Evolutionary conservation across 106 monocot species (phyloP).

Genomic region (Dendrobium chrysotoxum): DNA sequence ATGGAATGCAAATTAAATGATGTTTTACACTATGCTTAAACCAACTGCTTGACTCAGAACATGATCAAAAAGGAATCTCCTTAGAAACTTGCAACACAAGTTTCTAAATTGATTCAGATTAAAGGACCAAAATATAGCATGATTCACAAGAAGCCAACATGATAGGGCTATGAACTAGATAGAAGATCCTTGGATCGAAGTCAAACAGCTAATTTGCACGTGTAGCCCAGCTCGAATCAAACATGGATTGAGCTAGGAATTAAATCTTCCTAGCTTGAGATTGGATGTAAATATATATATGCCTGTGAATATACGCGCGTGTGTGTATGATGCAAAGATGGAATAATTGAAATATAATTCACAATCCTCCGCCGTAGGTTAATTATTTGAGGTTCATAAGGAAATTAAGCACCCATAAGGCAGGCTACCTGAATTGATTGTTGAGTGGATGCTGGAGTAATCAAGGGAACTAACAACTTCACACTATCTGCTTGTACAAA

Average conservation of each 20-base stretch:
- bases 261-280: no score
- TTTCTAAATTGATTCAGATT: no score
- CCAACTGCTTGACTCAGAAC: neutral
- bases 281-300: neutral
- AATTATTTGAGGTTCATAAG: neutral
- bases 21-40: neutral
- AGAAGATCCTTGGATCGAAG: no score
- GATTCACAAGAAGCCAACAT: no score
- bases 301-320: neutral
- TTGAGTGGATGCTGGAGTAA: conserved; percentile 88
- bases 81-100: neutral
- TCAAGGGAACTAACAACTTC: conserved; percentile 84
- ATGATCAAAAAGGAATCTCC: neutral
- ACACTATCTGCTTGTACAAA: conserved; percentile 92
- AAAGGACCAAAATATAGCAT: no score
- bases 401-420: neutral
- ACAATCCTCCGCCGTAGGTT: neutral
- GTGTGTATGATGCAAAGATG: neutral
- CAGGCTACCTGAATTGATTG: conserved; percentile 85
- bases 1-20: neutral
- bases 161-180: no score
- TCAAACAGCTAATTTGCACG: no score
- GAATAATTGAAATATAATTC: neutral
- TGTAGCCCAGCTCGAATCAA: no score
- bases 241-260: no score